Percentiles rank a stretch among this genome's conserved stretches.
Conservation (phyloP, 2,329 filamentous ascomycete genomes). For the Aspergillus carbonarius region DNA sequence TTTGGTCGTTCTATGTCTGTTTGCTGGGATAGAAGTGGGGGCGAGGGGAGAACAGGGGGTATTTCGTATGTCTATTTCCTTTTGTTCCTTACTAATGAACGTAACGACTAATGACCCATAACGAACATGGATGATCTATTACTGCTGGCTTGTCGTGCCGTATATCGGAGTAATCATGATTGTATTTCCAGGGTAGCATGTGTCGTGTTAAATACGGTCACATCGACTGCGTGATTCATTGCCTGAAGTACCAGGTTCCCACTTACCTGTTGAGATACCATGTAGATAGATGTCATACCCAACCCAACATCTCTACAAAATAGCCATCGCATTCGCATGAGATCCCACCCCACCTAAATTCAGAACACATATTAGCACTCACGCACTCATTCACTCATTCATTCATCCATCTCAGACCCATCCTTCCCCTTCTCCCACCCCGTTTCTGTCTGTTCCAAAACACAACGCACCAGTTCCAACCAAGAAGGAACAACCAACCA, state of each 20-base stretch:
- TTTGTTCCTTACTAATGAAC: constrained; percentile 5
- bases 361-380: neutral
- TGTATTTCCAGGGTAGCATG: neutral
- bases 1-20: neutral
- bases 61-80: constrained; percentile 13
- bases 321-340: constrained; percentile 36
- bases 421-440: neutral
- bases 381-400: too few species aligned
- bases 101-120: constrained; percentile 12
- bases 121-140: neutral
- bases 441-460: neutral
- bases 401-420: neutral
- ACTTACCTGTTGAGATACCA: neutral
- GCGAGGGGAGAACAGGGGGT: neutral
- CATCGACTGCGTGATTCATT: neutral
- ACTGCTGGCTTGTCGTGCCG: neutral
- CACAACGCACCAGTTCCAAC: too few species aligned
- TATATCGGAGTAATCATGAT: neutral
- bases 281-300: neutral
- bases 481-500: neutral
- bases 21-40: neutral
- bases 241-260: neutral
- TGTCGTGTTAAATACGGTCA: neutral
- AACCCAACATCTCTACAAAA: constrained; percentile 23
- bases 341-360: constrained; percentile 32